Conservation (phyloP, 2,329 filamentous ascomycete species). For the Colletotrichum brevisporum region DNA sequence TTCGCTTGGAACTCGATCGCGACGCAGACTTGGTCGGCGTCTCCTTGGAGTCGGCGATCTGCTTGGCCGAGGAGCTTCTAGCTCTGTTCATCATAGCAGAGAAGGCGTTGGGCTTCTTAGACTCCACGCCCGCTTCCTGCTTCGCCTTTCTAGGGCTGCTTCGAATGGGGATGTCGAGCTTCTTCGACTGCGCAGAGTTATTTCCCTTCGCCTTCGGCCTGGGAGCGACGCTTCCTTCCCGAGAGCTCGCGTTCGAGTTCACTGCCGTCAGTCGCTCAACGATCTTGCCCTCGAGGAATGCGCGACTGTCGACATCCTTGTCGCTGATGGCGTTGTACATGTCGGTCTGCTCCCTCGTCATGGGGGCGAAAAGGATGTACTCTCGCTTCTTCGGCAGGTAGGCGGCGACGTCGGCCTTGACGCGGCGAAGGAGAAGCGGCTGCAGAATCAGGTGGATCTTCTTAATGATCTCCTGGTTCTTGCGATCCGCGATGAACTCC, state of each 20-base stretch:
- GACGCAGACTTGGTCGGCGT: slow-evolving; percentile 42
- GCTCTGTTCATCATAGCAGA: slow-evolving; percentile 64
- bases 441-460: slow-evolving; percentile 95
- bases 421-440: slow-evolving; percentile 86
- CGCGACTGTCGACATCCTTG: slow-evolving; percentile 72
- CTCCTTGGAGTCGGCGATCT: slow-evolving; percentile 37
- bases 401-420: slow-evolving; percentile 94
- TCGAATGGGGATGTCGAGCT: slow-evolving; percentile 52
- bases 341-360: slow-evolving; percentile 92
- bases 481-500: slow-evolving; percentile 83
- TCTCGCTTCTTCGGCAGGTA: slow-evolving; percentile 96
- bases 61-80: slow-evolving; percentile 43
- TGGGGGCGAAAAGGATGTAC: slow-evolving; percentile 93
- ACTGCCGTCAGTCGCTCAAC: slow-evolving; percentile 69
- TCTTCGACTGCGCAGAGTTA: slow-evolving; percentile 18
- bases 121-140: slow-evolving; percentile 40
- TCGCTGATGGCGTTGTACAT: slow-evolving; percentile 80
- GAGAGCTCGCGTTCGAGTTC: slow-evolving; percentile 51
- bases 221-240: slow-evolving; percentile 46
- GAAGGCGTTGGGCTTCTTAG: slow-evolving; percentile 61
- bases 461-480: slow-evolving; percentile 66
- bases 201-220: slow-evolving; percentile 41
- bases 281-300: slow-evolving; percentile 87
- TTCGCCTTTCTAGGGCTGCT: slow-evolving; percentile 53
- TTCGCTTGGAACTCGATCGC: slow-evolving; percentile 49